Percentiles rank a stretch among this genome's conserved stretches.
phyloP scores from a whole-genome alignment of 225 moss, liverwort and hornwort species.

The Ulota crispa region DNA sequence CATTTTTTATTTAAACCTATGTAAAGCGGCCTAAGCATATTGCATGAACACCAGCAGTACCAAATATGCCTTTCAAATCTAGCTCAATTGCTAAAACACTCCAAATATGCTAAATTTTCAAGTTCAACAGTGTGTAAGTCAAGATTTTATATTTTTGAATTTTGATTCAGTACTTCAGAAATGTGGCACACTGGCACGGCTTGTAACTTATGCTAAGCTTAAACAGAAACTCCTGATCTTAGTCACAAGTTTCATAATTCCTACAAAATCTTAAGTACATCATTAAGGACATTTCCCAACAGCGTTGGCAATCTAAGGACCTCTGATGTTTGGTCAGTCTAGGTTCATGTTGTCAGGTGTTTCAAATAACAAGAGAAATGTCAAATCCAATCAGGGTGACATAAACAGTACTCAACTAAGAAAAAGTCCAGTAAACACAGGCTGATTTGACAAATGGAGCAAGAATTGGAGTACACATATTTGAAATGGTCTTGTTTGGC shows the following conservation, averaged over 20 bases:
- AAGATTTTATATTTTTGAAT: neutral
- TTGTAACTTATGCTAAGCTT: neutral
- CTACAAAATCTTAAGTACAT: neutral
- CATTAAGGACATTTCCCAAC: neutral
- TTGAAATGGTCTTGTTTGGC: neutral
- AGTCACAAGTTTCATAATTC: neutral
- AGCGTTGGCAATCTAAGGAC: neutral
- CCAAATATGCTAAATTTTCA: no score
- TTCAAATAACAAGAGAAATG: constrained; percentile 20
- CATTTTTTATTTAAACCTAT: no score
- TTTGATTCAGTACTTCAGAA: neutral
- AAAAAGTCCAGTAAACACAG: neutral
- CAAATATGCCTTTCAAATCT: no score
- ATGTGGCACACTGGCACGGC: no score
- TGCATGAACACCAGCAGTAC: no score
- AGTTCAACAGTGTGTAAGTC: no score
- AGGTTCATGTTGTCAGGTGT: constrained; percentile 3
- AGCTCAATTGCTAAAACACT: no score
- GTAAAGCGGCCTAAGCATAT: no score
- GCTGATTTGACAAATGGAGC: neutral
- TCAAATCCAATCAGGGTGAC: constrained; percentile 11
- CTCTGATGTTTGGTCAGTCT: neutral
- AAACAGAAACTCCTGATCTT: neutral
- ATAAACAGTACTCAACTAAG: neutral
- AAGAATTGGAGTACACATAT: neutral